Evolutionary conservation across 805 yeast species (phyloP).

Genomic region (Metschnikowia cubensis): DNA sequence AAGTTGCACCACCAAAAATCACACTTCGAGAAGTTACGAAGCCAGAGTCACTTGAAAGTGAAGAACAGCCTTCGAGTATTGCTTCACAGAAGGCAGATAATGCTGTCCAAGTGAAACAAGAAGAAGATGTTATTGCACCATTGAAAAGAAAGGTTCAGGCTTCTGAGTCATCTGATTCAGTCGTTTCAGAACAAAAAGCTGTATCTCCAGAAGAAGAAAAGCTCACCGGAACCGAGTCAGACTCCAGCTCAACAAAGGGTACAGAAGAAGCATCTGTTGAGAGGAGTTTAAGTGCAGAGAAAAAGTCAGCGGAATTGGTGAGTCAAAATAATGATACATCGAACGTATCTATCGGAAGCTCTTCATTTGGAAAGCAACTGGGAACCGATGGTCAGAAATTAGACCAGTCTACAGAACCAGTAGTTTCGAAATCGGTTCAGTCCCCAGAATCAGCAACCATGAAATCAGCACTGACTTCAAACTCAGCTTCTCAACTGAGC

Average conservation of each 20-base stretch:
- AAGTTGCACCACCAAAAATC: neutral
- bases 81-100: neutral
- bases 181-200: neutral
- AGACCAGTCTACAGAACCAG: neutral
- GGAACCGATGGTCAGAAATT: neutral
- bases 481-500: neutral
- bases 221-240: neutral
- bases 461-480: neutral
- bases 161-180: neutral
- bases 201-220: neutral
- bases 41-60: neutral
- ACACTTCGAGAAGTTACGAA: neutral
- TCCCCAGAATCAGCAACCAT: neutral
- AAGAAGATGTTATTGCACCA: neutral
- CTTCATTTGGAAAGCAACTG: neutral
- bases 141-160: neutral
- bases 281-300: neutral
- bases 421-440: neutral
- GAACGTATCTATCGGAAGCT: neutral
- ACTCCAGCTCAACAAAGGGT: neutral
- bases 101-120: neutral
- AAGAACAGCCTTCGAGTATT: neutral
- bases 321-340: neutral
- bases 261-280: neutral
- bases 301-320: neutral